These are phyloP conservation scores for Candida sonorensis DNA, from an alignment of 805 yeast genomes.

Conservation along the genomic window DNA sequence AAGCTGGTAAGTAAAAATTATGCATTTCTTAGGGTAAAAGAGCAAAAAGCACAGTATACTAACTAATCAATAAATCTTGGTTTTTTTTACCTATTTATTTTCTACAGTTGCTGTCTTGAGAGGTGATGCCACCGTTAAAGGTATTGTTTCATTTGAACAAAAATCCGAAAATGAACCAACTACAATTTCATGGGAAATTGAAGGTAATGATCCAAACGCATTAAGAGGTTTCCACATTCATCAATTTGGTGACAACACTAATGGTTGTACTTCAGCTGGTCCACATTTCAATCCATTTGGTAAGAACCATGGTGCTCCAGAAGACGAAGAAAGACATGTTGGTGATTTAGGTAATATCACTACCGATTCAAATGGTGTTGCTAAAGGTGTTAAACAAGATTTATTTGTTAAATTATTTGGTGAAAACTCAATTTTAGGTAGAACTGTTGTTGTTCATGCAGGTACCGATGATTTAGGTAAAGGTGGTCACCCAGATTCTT, in stretches of 20 bases:
- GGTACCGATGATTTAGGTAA: constrained; percentile 93
- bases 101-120: constrained; percentile 82
- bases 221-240: constrained; percentile 97
- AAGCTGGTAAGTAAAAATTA: constrained; percentile 67
- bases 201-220: constrained; percentile 85
- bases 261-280: constrained; percentile 98
- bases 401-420: constrained; percentile 74
- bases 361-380: constrained; percentile 83
- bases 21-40: no score
- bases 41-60: no score
- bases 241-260: constrained; percentile 97
- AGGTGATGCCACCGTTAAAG: constrained; percentile 89
- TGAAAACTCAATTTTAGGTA: constrained; percentile 81
- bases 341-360: constrained; percentile 96
- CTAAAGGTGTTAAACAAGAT: constrained; percentile 86
- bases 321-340: constrained; percentile 73
- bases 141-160: constrained; percentile 86
- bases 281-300: constrained; percentile 93
- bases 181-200: constrained; percentile 78
- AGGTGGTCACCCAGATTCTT: constrained; percentile 87
- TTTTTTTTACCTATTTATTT: no score
- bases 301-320: constrained; percentile 89
- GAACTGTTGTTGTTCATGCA: constrained; percentile 91
- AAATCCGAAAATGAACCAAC: constrained; percentile 72
- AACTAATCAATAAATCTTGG: no score